phyloP scores from a whole-genome alignment of 108 stramenopile genomes.

The Mayamaea pseudoterrestris region DNA sequence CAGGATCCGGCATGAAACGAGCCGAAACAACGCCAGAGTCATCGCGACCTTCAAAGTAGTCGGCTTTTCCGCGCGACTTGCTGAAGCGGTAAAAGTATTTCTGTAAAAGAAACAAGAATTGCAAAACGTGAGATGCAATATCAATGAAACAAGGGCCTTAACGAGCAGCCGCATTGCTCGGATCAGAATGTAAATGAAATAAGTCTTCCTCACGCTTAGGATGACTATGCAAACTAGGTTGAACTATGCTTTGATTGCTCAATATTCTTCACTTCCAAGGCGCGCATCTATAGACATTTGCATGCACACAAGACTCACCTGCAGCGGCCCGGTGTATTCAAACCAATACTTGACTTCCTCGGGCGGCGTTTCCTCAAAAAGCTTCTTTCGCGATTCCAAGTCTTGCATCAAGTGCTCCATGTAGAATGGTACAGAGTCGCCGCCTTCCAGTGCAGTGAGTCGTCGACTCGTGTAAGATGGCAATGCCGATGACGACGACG shows the following conservation, averaged over 20 bases:
- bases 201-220: conserved; percentile 44
- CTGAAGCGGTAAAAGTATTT: conserved; percentile 86
- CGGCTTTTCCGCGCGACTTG: conserved; percentile 70
- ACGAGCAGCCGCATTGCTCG: too few relatives aligned
- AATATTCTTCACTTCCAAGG: conserved; percentile 22
- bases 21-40: conserved; percentile 77
- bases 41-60: conserved; percentile 81
- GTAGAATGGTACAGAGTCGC: conserved; percentile 42
- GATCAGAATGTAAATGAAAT: conserved; percentile 45
- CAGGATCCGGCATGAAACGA: conserved; percentile 47
- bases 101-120: conserved; percentile 15
- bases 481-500: too few relatives aligned
- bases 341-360: conserved; percentile 89
- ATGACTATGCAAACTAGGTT: conserved; percentile 47
- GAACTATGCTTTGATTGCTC: conserved; percentile 46
- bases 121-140: background rate
- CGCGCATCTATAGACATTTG: background rate
- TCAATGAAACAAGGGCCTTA: too few relatives aligned
- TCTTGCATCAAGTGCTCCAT: conserved; percentile 58
- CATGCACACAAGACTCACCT: conserved; percentile 38
- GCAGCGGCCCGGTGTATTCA: conserved; percentile 77
- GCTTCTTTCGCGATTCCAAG: conserved; percentile 54
- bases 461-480: too few relatives aligned
- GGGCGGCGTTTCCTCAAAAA: conserved; percentile 75
- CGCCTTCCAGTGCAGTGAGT: too few relatives aligned